These are phyloP conservation scores for Backusella morwellensis DNA, from an alignment of 192 early-diverging fungal species.

Conservation along the genomic window DNA sequence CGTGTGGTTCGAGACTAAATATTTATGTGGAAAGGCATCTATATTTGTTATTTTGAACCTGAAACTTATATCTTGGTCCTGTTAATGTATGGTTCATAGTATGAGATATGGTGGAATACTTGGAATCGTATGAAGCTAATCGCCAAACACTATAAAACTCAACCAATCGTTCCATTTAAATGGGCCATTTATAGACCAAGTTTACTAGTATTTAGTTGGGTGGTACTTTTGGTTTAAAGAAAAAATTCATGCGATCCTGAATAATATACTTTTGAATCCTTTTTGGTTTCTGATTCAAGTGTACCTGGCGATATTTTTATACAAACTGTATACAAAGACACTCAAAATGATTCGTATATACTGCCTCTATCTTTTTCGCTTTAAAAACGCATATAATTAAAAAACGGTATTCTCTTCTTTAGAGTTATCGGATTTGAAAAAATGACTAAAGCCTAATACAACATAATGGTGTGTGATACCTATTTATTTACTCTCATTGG, in stretches of 20 bases:
- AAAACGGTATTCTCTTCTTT: neutral
- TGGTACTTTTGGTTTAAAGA: neutral
- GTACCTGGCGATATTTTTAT: neutral
- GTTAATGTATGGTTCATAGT: neutral
- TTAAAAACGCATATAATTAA: neutral
- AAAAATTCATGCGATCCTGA: constrained; percentile 2
- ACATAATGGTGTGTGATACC: neutral
- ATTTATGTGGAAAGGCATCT: too few relatives aligned
- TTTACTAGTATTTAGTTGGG: neutral
- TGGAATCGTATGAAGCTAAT: neutral
- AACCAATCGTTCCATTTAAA: neutral
- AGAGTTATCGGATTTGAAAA: neutral
- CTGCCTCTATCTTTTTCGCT: neutral
- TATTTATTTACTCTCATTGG: neutral
- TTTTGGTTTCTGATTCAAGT: neutral
- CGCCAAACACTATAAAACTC: neutral
- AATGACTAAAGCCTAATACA: neutral
- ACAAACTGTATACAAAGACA: neutral
- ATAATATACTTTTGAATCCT: neutral
- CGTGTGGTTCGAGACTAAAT: neutral
- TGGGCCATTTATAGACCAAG: neutral
- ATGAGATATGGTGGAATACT: neutral
- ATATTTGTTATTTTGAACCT: too few relatives aligned
- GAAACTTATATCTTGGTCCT: neutral
- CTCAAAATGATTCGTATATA: neutral